phyloP scores from a whole-genome alignment of 305 asterid species.

The Solanum hybrid region DNA sequence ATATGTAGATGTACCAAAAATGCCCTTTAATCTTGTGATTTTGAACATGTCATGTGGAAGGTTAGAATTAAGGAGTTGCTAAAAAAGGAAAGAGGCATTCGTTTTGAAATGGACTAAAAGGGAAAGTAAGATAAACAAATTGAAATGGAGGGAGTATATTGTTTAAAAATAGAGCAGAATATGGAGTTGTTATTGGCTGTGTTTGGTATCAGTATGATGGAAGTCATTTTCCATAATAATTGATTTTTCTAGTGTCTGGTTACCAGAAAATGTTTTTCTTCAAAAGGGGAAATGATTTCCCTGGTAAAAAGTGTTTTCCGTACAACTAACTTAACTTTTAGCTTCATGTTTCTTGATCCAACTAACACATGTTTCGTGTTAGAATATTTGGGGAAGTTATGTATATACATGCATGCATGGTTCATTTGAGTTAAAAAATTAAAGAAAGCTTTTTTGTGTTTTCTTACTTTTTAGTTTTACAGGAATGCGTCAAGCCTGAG shows the following conservation, averaged over 20 bases:
- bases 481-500: conserved; percentile 3
- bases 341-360: not conserved
- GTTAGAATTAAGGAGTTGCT: not conserved
- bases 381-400: not conserved
- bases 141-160: not conserved
- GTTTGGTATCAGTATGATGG: not conserved
- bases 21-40: not conserved
- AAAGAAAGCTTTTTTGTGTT: not conserved
- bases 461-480: conserved; percentile 7
- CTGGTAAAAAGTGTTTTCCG: not conserved
- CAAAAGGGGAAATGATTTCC: not conserved
- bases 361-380: not conserved
- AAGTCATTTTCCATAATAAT: not conserved
- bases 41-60: not conserved
- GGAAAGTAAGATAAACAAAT: not conserved
- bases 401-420: not conserved
- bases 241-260: not conserved
- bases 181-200: not conserved
- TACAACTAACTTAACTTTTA: not conserved
- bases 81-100: not conserved
- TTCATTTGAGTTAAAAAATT: not conserved
- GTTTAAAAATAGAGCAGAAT: not conserved
- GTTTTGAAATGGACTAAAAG: not conserved
- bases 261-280: not conserved
- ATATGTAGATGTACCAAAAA: not conserved